Conservation (phyloP, 306 rosid genomes). For the Astragalus glycyphyllos region DNA sequence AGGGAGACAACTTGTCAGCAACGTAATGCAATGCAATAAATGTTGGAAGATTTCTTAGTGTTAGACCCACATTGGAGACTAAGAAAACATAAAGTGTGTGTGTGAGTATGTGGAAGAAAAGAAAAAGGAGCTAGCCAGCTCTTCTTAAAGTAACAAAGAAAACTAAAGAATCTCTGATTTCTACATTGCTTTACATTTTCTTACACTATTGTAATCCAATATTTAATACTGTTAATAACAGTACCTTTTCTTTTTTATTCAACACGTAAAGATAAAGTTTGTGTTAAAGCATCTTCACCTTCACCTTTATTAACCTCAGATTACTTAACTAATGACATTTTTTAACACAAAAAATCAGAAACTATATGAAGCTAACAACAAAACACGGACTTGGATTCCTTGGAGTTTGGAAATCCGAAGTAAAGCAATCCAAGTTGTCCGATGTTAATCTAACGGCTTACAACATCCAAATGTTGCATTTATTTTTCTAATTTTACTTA, state of each 20-base stretch:
- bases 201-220: conserved; percentile 45
- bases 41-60: conserved; percentile 46
- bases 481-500: no score
- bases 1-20: conserved; percentile 45
- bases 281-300: conserved; percentile 62
- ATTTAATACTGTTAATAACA: conserved; percentile 42
- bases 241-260: conserved; percentile 59
- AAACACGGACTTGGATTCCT: no score
- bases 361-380: neutral
- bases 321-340: conserved; percentile 37
- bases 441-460: no score
- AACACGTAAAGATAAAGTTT: conserved; percentile 75
- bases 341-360: neutral
- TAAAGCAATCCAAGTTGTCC: no score
- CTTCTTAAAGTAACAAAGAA: conserved; percentile 58
- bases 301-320: conserved; percentile 61
- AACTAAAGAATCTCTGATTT: conserved; percentile 59
- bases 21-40: conserved; percentile 48
- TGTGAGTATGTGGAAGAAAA: conserved; percentile 63
- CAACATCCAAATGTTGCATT: no score
- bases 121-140: conserved; percentile 51
- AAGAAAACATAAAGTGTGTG: conserved; percentile 62
- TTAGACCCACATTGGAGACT: conserved; percentile 62
- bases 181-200: conserved; percentile 37
- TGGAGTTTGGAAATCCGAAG: no score